Percentiles rank a stretch among this genome's conserved stretches.
Conservation (phyloP, 2,329 filamentous ascomycete species). For the Zasmidium citrigriseum region DNA sequence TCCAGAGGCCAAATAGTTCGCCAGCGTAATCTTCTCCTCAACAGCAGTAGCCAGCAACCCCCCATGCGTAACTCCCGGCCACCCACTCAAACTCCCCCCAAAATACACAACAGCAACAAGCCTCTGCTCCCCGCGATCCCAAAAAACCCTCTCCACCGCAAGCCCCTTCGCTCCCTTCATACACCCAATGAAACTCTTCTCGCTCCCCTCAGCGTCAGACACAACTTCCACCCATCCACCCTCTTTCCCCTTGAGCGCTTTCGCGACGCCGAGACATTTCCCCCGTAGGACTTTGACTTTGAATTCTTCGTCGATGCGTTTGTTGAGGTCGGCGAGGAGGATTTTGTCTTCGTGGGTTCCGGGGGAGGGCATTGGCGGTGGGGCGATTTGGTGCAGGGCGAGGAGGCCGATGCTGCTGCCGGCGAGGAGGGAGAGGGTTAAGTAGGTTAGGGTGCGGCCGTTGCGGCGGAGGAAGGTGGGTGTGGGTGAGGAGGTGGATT, state of each 20-base stretch:
- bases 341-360: constrained; percentile 46
- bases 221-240: constrained; percentile 37
- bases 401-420: constrained; percentile 45
- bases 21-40: constrained; percentile 69
- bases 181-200: constrained; percentile 26
- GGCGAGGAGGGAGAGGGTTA: constrained; percentile 42
- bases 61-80: constrained; percentile 72
- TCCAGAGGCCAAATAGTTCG: constrained; percentile 55
- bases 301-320: constrained; percentile 49
- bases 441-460: constrained; percentile 23
- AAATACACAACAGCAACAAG: constrained; percentile 67
- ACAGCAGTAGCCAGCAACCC: constrained; percentile 68
- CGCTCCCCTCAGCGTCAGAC: constrained; percentile 6
- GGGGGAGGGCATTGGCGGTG: constrained; percentile 44
- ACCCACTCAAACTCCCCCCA: constrained; percentile 65
- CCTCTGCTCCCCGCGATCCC: constrained; percentile 59
- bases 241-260: constrained; percentile 31
- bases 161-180: constrained; percentile 44
- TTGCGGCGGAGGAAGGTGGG: constrained; percentile 5
- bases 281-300: constrained; percentile 50
- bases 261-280: constrained; percentile 42
- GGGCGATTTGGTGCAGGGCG: constrained; percentile 44
- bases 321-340: constrained; percentile 44
- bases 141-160: constrained; percentile 63
- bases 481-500: neutral